Evolutionary conservation across 345 rosid genomes (phyloP).

Genomic region (Hibiscus trionum): DNA sequence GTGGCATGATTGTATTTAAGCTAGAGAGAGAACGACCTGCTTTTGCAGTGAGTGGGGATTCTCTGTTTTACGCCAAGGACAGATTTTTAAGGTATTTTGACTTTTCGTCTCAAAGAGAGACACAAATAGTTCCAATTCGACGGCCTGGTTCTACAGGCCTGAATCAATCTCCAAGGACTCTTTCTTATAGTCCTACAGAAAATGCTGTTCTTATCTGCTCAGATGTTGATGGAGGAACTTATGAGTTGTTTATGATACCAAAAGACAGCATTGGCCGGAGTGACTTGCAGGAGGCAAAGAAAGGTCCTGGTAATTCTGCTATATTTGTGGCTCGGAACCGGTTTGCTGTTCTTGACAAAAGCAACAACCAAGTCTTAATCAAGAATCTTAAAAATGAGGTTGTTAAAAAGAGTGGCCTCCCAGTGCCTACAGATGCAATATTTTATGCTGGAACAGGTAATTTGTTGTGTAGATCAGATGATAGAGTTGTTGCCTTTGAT

Average conservation of each 20-base stretch:
- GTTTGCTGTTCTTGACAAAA: conserved; percentile 87
- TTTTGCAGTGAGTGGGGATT: conserved; percentile 72
- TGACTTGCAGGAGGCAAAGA: conserved; percentile 84
- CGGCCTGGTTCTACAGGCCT: conserved; percentile 68
- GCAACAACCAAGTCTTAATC: conserved; percentile 74
- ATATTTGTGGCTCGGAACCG: conserved; percentile 74
- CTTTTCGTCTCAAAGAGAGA: conserved; percentile 64
- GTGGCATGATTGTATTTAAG: conserved; percentile 95
- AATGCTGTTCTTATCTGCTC: conserved; percentile 83
- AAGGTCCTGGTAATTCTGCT: conserved; percentile 78
- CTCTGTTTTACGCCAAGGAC: conserved; percentile 67
- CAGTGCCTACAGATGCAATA: conserved; percentile 71
- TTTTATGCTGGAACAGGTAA: conserved; percentile 97
- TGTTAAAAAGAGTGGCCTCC: conserved; percentile 64
- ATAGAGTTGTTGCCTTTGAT: conserved; percentile 77
- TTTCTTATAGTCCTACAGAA: conserved; percentile 93
- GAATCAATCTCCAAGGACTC: conserved; percentile 84
- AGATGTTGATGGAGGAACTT: conserved; percentile 90
- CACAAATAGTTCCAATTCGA: conserved; percentile 79
- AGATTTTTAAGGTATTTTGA: conserved; percentile 79
- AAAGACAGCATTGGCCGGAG: conserved; percentile 68
- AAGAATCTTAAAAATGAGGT: conserved; percentile 79
- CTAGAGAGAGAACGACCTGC: conserved; percentile 96
- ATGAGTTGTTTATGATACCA: conserved; percentile 77
- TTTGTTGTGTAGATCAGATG: conserved; percentile 83